phyloP scores from a whole-genome alignment of 2,329 filamentous ascomycete genomes.

The Fusarium algeriense region DNA sequence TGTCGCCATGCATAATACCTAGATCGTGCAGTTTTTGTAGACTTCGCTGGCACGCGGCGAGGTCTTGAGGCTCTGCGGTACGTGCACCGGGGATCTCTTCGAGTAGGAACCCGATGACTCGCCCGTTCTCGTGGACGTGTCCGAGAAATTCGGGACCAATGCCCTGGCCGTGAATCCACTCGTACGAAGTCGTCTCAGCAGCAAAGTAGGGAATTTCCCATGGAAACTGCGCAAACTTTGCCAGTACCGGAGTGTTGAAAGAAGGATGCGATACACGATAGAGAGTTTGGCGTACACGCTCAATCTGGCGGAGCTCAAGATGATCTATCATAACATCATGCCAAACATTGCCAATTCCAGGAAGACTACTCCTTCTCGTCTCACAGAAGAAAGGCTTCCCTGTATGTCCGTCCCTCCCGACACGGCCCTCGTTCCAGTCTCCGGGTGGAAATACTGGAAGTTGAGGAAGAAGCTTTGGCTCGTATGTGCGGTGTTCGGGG shows the following conservation, averaged over 20 bases:
- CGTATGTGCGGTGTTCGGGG: constrained; percentile 51
- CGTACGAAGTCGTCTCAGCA: constrained; percentile 49
- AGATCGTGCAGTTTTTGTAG: constrained; percentile 47
- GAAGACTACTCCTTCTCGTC: constrained; percentile 44
- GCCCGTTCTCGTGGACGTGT: constrained; percentile 49
- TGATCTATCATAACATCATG: constrained; percentile 51
- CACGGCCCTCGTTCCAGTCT: constrained; percentile 56
- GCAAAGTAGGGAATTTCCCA: constrained; percentile 51
- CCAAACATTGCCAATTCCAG: constrained; percentile 52
- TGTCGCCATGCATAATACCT: constrained; percentile 51
- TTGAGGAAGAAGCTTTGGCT: constrained; percentile 48
- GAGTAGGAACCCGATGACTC: constrained; percentile 49
- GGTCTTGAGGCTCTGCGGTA: constrained; percentile 47
- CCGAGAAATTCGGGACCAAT: constrained; percentile 50
- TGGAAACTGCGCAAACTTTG: constrained; percentile 48
- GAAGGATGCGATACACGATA: constrained; percentile 44
- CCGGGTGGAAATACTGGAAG: constrained; percentile 55
- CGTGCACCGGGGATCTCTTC: constrained; percentile 44
- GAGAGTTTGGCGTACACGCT: constrained; percentile 47
- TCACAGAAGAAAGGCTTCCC: constrained; percentile 47
- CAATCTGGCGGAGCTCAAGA: constrained; percentile 47
- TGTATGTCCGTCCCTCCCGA: constrained; percentile 45
- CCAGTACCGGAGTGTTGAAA: constrained; percentile 40
- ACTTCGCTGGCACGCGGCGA: constrained; percentile 47
- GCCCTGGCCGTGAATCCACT: constrained; percentile 46